Percentiles rank a stretch among this genome's conserved stretches.
phyloP scores from a whole-genome alignment of 495 filamentous ascomycete species.

The Penicillium macrosclerotiorum region DNA sequence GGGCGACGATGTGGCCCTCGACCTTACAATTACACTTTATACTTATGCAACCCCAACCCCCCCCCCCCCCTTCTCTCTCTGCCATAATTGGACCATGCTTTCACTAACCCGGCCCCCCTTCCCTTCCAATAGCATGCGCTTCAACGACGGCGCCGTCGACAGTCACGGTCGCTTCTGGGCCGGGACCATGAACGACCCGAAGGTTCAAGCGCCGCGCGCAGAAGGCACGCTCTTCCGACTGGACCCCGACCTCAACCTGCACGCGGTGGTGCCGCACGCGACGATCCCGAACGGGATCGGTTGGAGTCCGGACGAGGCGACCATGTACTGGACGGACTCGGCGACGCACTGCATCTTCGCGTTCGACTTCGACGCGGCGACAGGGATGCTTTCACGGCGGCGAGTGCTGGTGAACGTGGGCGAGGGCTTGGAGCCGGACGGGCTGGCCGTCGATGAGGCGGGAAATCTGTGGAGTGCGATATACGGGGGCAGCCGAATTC shows the following conservation, averaged over 20 bases:
- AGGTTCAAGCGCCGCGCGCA: slow-evolving; percentile 30
- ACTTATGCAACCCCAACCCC: too few species aligned
- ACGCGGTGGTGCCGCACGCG: slow-evolving; percentile 58
- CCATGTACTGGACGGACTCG: slow-evolving; percentile 82
- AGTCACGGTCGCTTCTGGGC: slow-evolving; percentile 82
- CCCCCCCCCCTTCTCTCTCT: too few species aligned
- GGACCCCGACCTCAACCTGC: slow-evolving; percentile 58
- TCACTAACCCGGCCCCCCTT: too few species aligned
- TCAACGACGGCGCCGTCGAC: slow-evolving; percentile 83
- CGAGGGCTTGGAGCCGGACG: slow-evolving; percentile 62
- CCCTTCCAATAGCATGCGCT: slow-evolving; percentile 50
- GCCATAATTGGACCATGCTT: too few species aligned
- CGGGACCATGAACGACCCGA: slow-evolving; percentile 81
- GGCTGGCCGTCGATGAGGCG: slow-evolving; percentile 68
- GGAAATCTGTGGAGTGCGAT: slow-evolving; percentile 78
- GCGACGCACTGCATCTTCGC: slow-evolving; percentile 68
- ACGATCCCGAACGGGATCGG: slow-evolving; percentile 87
- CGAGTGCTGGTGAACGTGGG: slow-evolving; percentile 49
- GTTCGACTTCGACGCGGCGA: slow-evolving; percentile 67
- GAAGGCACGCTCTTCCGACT: slow-evolving; percentile 62
- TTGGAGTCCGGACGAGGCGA: slow-evolving; percentile 68
- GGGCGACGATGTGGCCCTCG: too few species aligned
- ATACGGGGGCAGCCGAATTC: slow-evolving; percentile 65
- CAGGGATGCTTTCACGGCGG: slow-evolving; percentile 63
- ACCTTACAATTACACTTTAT: too few species aligned